Base-by-base conservation (phyloP, 176 grass and related monocot species). In the Alopecurus myosuroides region DNA sequence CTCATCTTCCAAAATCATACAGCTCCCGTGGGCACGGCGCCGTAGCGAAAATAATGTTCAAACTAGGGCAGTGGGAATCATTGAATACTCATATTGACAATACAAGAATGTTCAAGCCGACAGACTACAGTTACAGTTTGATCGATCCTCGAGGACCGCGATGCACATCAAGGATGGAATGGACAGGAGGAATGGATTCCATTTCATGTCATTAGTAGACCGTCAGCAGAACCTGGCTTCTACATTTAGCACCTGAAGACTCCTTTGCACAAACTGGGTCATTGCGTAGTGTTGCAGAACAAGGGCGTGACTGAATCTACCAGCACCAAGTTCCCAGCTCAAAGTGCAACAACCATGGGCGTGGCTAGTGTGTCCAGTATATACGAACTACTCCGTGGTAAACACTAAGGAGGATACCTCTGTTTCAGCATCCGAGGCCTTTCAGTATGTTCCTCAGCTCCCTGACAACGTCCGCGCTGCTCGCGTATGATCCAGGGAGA, bases 351-450 rank as follows among this genome's bases (percentile, higher is more conserved):
- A 67, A 39, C 46, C n/a, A 60, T 57, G 39, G 7, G 37, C 36
- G 46, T 20, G 49, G 45, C n/a, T n/a, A n/a, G n/a, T n/a, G n/a
- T n/a, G n/a, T n/a, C n/a, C 74, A 15, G 17, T 60, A 22, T 34
- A 44, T 23, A 41, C 30, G 19, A 70, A 60, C 19, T 29, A n/a
- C n/a, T n/a, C n/a, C n/a, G n/a, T n/a, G n/a, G n/a, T n/a, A n/a
- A n/a, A 56, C 36, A 10, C 25, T 4, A 28, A 62, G 12, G 73
- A 62, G 12, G 73, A 60, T 37, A 18, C 7, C 11, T 76, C 57
- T 22, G 70, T 52, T 37, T 96, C 86, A 97, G 84, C 97, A 99
- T 85, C 93, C 92, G 17, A 99, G 75, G 61, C 76, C 76, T 77
- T 66, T 76, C 62, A 99, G 49, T 84, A 99, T 97, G 76, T 68